Evolutionary conservation across 2,329 filamentous ascomycete species (phyloP), one percentile per base, ranked within the genome.

Genomic region (Fusarium solani-melongenae): DNA sequence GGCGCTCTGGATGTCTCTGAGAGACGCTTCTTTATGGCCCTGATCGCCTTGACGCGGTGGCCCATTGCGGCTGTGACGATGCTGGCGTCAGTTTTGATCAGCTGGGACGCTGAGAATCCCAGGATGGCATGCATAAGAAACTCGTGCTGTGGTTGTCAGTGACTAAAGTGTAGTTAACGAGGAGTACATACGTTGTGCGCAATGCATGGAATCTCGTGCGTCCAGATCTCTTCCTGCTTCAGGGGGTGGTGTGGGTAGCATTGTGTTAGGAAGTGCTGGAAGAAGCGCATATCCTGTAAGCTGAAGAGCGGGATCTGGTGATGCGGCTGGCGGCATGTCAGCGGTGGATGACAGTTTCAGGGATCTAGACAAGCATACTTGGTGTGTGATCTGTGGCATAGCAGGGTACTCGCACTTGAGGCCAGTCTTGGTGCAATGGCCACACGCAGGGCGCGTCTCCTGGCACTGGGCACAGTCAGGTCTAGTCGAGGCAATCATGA

Each of bases 71-170:
- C 86, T 15, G 87, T 83, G 15, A 87, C 80, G 20, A 93, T 86
- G 67, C 85, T 85, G 2, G 85, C 79, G 66, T 88, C 89, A 1
- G 83, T 80, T 5, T 82, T 81, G 74, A 88, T 86, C 6, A 93
- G 85, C 71, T 93, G 90, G 0, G 91, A 93, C 34, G 92, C 92
- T 1, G 92, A 86, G 68, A 92, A 86, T 14, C 91, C 91, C 0
- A 93, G 86, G 59, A 94, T 91, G 6, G 91, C 90, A 78, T 94
- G 92, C 88, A 94, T 92, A 11, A 93, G 85, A 67, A 90, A 92
- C 64, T 92, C 89, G 72, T 92, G 87, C 87, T 91, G 66, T 24
- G 62, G 8, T 34, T 33, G 41, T 78, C 60, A 71, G 72, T 56
- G 24, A 46, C 20, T 8, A 36, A 22, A 9, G 15, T 14, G 5